Base-by-base conservation (phyloP, 2,329 filamentous ascomycete species). In the Atkinsonella hypoxylon region DNA sequence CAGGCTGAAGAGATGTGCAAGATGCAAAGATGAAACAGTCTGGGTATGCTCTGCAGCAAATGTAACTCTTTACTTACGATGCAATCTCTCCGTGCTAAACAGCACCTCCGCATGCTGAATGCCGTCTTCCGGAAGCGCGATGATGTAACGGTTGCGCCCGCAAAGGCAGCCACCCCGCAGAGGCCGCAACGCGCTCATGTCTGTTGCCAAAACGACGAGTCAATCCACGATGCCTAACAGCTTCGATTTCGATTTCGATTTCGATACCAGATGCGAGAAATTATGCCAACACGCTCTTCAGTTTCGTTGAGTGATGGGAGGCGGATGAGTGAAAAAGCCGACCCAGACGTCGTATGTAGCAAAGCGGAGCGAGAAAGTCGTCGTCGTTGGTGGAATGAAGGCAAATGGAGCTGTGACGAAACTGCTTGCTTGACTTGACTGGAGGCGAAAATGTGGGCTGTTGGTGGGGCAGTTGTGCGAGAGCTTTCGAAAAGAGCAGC, bases 91-190 rank as follows among this genome's bases (percentile, higher is more conserved):
- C 38, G 82, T 81, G 66, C 89, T 84, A 64, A 95, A 93, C 55
- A 89, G 78, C 20, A 94, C 80, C 57, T 82, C 76, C 15, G 83
- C 81, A 47, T 76, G 68, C 34, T 80, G 70, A 39, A 70, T 67
- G 40, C 77, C 71, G 58, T 74, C 67, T 18, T 72, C 65, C 1
- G 89, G 89, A 22, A 91, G 75, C 44, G 79, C 69, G 57, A 95
- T 81, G 52, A 82, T 75, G 69, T 95, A 95, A 62, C 83, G 77
- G 62, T 93, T 95, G 54, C 90, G 81, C 51, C 89, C 89, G 66
- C 90, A 96, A 49, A 85, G 82, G 71, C 90, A 95, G 56, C 82
- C 79, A 60, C 89, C 89, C 56, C 78, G 81, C 51, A 95, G 76
- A 39, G 76, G 75, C 54, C 77, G 70, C 51, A 67, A 62, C 47